Evolutionary conservation across 148 eudicot genomes (phyloP), one percentile per base, ranked within the genome.

Genomic region (Nepenthes gracilis): DNA sequence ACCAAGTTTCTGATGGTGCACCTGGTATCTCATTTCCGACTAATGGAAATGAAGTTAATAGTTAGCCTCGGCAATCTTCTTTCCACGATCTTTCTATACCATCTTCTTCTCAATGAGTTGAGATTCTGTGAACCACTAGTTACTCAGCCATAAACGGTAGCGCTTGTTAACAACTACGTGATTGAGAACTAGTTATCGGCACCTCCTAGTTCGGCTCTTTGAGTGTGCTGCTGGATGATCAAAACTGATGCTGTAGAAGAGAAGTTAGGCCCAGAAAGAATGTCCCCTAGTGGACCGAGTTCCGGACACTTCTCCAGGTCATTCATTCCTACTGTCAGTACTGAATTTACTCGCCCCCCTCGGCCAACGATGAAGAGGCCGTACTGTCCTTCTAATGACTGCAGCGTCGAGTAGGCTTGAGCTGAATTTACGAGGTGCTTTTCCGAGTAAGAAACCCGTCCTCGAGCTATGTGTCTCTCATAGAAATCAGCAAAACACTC

Each of bases 261-360:
- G 61, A 82, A 88, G 55, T 81, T 84, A 0, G 98, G 86, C 45
- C 94, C 82, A 0, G 96, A 82, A 1, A 92, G 72, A 32, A 92
- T 88, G 56, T 92, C 98, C 6, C 98, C 96, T 0, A 92, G 77
- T 0, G 98, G 98, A 4, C 98, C 98, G 4, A 92, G 68, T 71
- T 92, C 98, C 0, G 98, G 96, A 61, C 96, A 92, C 66, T 88
- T 90, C 65, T 88, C 98, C 96, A 92, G 84, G 37, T 92, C 98
- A 54, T 85, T 92, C 98, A 92, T 92, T 64, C 98, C 98, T 47
- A 68, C 77, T 1, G 98, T 92, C 63, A 92, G 63, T 40, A 82
- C 72, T 9, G 98, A 83, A 35, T 92, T 92, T 54, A 79, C 90
- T 37, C 98, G 63, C 13, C 96, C 96, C 15, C 88, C 98, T 68